Base-by-base conservation (phyloP, 768 basidiomycete species). In the Leccinum aurantiacum region DNA sequence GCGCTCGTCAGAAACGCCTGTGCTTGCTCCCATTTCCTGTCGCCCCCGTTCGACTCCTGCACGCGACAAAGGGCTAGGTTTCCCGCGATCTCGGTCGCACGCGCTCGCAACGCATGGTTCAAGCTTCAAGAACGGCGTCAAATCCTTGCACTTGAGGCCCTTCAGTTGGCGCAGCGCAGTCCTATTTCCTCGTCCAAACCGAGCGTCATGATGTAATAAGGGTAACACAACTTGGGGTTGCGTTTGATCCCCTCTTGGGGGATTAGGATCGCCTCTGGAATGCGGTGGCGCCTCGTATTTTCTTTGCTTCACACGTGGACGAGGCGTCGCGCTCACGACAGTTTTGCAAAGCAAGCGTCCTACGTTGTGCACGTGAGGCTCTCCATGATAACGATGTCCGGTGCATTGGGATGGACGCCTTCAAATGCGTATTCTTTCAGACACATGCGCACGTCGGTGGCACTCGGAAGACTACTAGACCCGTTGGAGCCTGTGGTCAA, bases 151-250 rank as follows among this genome's bases (percentile, higher is more conserved):
- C 68, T 83, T 86, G 63, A 87, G 62, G 0, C 87, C 86, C 67
- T 88, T 84, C 78, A 29, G 2, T 88, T 87, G 56, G 84, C 81
- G 0, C 77, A 82, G 4, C 83, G 79, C 24, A 88, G 71, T 2
- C 84, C 86, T 22, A 75, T 2, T 19, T 44, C 44, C 19, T 44
- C 44, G 44, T 44, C n/a, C 44, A 19, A 19, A 19, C 79, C 77
- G 19, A 88, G 74, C 1, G 82, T 79, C 59, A 86, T 76, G 19
- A 80, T 82, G 63, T 88, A 87, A 64, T 86, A 84, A 63, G 80
- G 85, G 68, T 87, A 88, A 3, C 81, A 79, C 17, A 80, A 72
- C 14, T 81, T 74, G 1, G 86, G 85, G 60, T 80, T 84, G 29
- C 84, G 80, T 61, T 79, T 65, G 22, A 87, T 68, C 0, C 74